These are phyloP conservation scores for Cladosporium austrohemisphaericum DNA, from an alignment of 2,329 filamentous ascomycete species.

Conservation along the genomic window DNA sequence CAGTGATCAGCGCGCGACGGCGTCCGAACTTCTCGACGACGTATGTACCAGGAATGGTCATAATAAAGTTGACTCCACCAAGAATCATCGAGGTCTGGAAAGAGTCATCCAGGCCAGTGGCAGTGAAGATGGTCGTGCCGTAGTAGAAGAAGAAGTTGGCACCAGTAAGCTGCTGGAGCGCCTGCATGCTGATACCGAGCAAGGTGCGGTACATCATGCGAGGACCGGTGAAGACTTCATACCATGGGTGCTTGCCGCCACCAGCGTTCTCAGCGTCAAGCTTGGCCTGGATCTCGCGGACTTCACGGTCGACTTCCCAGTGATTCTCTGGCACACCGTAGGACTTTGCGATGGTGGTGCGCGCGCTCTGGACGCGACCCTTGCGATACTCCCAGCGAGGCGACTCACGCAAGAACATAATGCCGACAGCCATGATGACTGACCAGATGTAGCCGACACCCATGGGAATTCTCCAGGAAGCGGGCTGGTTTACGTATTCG, in stretches of 20 bases:
- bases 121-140: slow-evolving; percentile 45
- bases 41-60: slow-evolving; percentile 45
- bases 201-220: slow-evolving; percentile 64
- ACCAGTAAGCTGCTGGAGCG: slow-evolving; percentile 65
- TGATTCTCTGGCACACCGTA: slow-evolving; percentile 56
- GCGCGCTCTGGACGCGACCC: slow-evolving; percentile 50
- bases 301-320: slow-evolving; percentile 50
- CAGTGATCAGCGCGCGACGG: slow-evolving; percentile 43
- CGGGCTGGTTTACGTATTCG: slow-evolving; percentile 29
- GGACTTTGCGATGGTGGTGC: slow-evolving; percentile 50
- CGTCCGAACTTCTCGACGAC: slow-evolving; percentile 47
- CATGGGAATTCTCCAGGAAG: slow-evolving; percentile 63
- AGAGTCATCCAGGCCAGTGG: slow-evolving; percentile 37
- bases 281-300: slow-evolving; percentile 55
- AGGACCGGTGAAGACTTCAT: slow-evolving; percentile 63
- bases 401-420: slow-evolving; percentile 54
- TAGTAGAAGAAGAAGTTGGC: slow-evolving; percentile 64
- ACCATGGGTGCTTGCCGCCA: slow-evolving; percentile 53
- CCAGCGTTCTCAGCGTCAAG: slow-evolving; percentile 50
- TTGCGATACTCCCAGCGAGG: slow-evolving; percentile 58
- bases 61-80: slow-evolving; percentile 46
- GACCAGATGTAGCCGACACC: slow-evolving; percentile 57
- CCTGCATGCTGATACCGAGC: slow-evolving; percentile 60
- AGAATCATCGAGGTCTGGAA: slow-evolving; percentile 49
- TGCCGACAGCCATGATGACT: slow-evolving; percentile 51